Percentiles rank a stretch among this genome's conserved stretches.
Evolutionary conservation across 2,329 filamentous ascomycete species (phyloP).

Genomic region (Pleoardoris graminearum): DNA sequence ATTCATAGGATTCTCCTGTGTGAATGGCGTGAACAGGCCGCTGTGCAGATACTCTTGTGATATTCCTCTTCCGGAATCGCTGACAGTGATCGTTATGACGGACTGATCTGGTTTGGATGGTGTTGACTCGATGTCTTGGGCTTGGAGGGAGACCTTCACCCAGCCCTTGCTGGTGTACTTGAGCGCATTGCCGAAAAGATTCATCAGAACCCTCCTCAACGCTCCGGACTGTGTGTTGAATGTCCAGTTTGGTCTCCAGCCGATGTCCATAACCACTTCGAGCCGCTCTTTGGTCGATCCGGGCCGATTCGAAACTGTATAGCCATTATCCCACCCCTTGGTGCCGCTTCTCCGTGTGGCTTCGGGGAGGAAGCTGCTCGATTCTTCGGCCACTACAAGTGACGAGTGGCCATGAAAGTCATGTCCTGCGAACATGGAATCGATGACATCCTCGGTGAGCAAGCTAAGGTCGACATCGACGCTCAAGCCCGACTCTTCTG

Average conservation of each 20-base stretch:
- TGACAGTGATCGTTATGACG: conserved; percentile 53
- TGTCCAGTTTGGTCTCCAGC: background rate
- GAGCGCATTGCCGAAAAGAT: background rate
- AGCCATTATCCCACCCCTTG: background rate
- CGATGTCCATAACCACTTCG: conserved; percentile 1
- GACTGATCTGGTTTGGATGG: background rate
- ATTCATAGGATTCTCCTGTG: conserved; percentile 64
- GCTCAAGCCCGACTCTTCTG: conserved; percentile 27
- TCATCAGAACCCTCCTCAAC: background rate
- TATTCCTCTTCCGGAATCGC: conserved; percentile 69
- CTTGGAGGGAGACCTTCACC: background rate
- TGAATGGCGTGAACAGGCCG: conserved; percentile 62
- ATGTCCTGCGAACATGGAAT: conserved; percentile 56
- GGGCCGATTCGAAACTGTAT: too few species aligned
- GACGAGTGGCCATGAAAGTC: conserved; percentile 34
- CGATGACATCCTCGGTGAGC: conserved; percentile 57
- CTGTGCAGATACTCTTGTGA: conserved; percentile 63
- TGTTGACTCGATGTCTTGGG: background rate
- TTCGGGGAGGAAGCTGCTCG: background rate
- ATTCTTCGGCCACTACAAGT: background rate
- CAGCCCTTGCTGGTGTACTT: background rate
- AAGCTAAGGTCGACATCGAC: conserved; percentile 49
- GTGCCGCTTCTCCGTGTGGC: too few species aligned
- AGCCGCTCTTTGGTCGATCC: too few species aligned
- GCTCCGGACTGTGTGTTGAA: background rate